These are phyloP conservation scores for Malus hybrid DNA, from an alignment of 331 rosid species.

Conservation along the genomic window DNA sequence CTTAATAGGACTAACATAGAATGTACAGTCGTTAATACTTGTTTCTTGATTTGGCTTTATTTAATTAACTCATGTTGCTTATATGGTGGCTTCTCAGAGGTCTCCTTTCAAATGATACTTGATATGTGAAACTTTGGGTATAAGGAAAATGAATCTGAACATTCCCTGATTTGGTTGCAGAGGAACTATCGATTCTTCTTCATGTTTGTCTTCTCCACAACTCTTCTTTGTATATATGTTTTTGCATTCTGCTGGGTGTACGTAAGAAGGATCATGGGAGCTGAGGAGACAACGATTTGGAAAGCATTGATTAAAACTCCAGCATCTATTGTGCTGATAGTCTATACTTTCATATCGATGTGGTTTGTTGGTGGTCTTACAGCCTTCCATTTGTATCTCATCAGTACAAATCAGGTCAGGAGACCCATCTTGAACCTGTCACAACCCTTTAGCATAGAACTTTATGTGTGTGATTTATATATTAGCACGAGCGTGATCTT, in stretches of 20 bases:
- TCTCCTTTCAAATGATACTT: not conserved
- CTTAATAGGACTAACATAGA: not conserved
- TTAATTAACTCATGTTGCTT: not conserved
- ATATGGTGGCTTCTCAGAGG: not conserved
- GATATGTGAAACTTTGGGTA: not conserved
- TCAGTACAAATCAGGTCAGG: slow-evolving; percentile 90
- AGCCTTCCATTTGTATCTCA: slow-evolving; percentile 90
- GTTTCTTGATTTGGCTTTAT: not conserved
- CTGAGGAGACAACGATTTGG: slow-evolving; percentile 73
- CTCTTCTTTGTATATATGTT: slow-evolving; percentile 89
- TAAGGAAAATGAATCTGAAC: slow-evolving; percentile 22
- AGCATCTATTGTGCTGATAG: slow-evolving; percentile 76
- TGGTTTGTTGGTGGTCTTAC: slow-evolving; percentile 99
- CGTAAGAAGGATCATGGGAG: slow-evolving; percentile 68
- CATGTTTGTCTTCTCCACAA: slow-evolving; percentile 98
- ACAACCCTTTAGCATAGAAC: not conserved
- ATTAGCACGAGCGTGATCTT: not conserved
- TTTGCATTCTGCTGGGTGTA: slow-evolving; percentile 97
- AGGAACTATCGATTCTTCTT: slow-evolving; percentile 96
- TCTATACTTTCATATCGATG: slow-evolving; percentile 88
- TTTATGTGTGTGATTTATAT: not conserved
- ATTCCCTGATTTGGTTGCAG: slow-evolving; percentile 43
- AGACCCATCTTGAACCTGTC: not conserved
- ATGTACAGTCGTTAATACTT: not conserved
- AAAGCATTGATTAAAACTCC: slow-evolving; percentile 92